Evolutionary conservation across 2,329 filamentous ascomycete species (phyloP).

Genomic region (Fusarium praegraminearum): DNA sequence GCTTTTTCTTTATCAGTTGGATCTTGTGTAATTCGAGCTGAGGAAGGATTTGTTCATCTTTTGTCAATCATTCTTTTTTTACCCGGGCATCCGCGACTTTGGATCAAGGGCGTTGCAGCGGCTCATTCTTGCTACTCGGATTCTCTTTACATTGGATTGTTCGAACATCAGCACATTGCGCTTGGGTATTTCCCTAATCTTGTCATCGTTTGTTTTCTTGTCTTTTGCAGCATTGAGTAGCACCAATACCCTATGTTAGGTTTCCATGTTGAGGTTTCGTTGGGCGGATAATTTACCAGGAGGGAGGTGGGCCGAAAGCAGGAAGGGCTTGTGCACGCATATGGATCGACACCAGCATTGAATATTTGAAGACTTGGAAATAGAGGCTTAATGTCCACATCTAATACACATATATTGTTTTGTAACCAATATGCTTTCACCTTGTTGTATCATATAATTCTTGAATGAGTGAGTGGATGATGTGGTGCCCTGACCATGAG

Average conservation of each 20-base stretch:
- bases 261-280: conserved; percentile 15
- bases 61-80: conserved; percentile 1
- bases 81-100: conserved; percentile 11
- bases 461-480: background rate
- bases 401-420: conserved; percentile 10
- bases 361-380: background rate
- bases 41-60: conserved; percentile 11
- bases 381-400: background rate
- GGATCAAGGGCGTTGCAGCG: conserved; percentile 11
- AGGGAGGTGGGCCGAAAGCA: background rate
- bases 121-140: background rate
- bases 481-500: background rate
- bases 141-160: background rate
- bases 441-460: background rate
- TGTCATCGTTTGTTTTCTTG: conserved; percentile 6
- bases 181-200: background rate
- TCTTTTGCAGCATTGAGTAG: conserved; percentile 13
- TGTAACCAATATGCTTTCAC: background rate
- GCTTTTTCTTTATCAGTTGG: conserved; percentile 26
- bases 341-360: background rate
- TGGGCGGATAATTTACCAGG: conserved; percentile 5
- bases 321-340: background rate
- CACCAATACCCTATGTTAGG: conserved; percentile 28
- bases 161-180: background rate
- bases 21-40: background rate